phyloP scores from a whole-genome alignment of 177 flowering plant species.

The Vitis hybrid region DNA sequence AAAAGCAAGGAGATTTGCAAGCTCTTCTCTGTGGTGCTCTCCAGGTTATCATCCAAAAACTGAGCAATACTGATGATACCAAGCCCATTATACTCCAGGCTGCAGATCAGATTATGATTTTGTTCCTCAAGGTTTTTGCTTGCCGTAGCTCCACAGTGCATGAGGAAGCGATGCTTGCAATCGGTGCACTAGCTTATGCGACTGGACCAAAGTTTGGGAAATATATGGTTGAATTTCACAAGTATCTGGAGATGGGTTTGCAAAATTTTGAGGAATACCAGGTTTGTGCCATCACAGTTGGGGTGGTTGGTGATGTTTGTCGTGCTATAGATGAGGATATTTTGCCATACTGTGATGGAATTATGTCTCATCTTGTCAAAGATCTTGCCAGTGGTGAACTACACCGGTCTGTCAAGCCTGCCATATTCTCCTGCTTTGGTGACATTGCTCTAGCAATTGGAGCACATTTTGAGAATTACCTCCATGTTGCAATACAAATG shows the following conservation, averaged over 20 bases:
- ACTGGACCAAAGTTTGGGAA: slow-evolving; percentile 70
- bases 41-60: slow-evolving; percentile 81
- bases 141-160: slow-evolving; percentile 87
- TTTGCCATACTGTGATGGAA: slow-evolving; percentile 74
- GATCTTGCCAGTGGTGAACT: slow-evolving; percentile 61
- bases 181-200: slow-evolving; percentile 88
- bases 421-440: slow-evolving; percentile 86
- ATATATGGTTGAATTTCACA: slow-evolving; percentile 77
- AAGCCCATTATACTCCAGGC: slow-evolving; percentile 55
- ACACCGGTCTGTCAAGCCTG: slow-evolving; percentile 83
- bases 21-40: slow-evolving; percentile 82
- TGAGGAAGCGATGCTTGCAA: slow-evolving; percentile 94
- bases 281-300: slow-evolving; percentile 80
- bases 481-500: slow-evolving; percentile 58
- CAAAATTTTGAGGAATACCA: slow-evolving; percentile 88
- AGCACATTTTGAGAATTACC: slow-evolving; percentile 73
- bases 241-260: slow-evolving; percentile 79
- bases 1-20: slow-evolving; percentile 78
- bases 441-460: slow-evolving; percentile 85
- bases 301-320: slow-evolving; percentile 84
- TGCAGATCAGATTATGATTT: slow-evolving; percentile 76
- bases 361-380: slow-evolving; percentile 70
- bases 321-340: slow-evolving; percentile 83
- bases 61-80: slow-evolving; percentile 60
- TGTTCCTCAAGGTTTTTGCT: slow-evolving; percentile 71